Evolutionary conservation across 2,329 filamentous ascomycete genomes (phyloP).

Genomic region (Immersiporthe knoxdaviesiana): DNA sequence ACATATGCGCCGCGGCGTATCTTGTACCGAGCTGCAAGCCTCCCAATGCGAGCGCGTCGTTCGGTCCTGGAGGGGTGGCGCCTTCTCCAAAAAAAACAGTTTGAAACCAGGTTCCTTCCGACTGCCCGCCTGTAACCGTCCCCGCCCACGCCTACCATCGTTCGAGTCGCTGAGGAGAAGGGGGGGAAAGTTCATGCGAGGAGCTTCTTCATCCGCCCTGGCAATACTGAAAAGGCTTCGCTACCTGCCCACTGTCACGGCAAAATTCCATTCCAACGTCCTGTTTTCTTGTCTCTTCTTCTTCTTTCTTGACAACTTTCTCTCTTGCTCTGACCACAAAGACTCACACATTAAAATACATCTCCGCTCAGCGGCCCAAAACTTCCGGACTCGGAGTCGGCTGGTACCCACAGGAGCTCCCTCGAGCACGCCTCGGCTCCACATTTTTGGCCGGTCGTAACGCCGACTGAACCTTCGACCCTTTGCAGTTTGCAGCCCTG

Average conservation of each 20-base stretch:
- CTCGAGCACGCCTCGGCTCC: conserved; percentile 14
- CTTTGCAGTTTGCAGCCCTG: background rate
- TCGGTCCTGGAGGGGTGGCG: too few relatives aligned
- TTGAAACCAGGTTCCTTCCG: conserved; percentile 11
- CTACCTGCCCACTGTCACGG: background rate
- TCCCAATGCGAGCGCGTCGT: background rate
- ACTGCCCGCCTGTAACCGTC: conserved; percentile 9
- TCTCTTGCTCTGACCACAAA: background rate
- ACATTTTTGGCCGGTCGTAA: conserved; percentile 20
- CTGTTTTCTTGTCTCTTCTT: background rate
- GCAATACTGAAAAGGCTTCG: background rate
- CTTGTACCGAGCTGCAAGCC: conserved; percentile 6
- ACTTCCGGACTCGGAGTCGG: conserved; percentile 25
- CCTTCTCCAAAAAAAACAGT: background rate
- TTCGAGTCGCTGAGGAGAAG: background rate
- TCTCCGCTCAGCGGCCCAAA: conserved; percentile 21
- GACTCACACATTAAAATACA: background rate
- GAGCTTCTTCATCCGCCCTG: background rate
- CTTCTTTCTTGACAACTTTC: background rate
- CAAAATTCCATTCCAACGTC: background rate
- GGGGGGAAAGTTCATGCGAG: background rate
- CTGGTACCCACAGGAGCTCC: conserved; percentile 20
- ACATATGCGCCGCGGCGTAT: conserved; percentile 6
- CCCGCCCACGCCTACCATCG: background rate
- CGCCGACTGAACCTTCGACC: conserved; percentile 10